phyloP scores from a whole-genome alignment of 768 basidiomycete species.

The Suillus weaverae region DNA sequence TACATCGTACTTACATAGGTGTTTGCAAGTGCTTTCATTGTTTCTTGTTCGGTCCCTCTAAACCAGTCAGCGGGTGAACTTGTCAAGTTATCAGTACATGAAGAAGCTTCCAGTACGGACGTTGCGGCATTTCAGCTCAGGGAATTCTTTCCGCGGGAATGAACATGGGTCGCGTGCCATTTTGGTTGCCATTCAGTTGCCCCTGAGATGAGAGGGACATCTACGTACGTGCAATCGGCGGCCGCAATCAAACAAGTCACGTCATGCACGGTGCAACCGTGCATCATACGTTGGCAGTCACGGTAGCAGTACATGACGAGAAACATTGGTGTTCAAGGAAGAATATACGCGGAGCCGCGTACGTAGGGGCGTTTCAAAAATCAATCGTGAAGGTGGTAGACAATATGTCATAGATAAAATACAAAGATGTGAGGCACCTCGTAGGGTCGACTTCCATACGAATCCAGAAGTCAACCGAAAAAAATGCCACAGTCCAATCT shows the following conservation, averaged over 20 bases:
- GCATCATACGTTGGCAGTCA: neutral
- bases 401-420: neutral
- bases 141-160: neutral
- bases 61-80: neutral
- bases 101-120: neutral
- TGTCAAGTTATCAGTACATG: neutral
- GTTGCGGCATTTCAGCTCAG: neutral
- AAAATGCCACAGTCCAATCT: slow-evolving; percentile 42
- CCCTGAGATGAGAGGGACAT: neutral
- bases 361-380: neutral
- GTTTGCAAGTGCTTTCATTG: neutral
- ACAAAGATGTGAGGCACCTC: slow-evolving; percentile 53
- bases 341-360: neutral
- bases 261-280: neutral
- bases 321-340: neutral
- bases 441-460: slow-evolving; percentile 52
- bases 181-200: neutral
- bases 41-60: neutral
- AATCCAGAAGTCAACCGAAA: slow-evolving; percentile 50
- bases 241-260: neutral
- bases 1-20: neutral
- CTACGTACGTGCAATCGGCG: neutral
- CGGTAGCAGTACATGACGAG: neutral
- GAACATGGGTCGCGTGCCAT: neutral
- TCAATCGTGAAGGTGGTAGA: neutral